Percentiles rank a stretch among this genome's conserved stretches.
These are phyloP conservation scores for Beauveria varroae DNA, from an alignment of 2,329 filamentous ascomycete genomes.

Conservation along the genomic window DNA sequence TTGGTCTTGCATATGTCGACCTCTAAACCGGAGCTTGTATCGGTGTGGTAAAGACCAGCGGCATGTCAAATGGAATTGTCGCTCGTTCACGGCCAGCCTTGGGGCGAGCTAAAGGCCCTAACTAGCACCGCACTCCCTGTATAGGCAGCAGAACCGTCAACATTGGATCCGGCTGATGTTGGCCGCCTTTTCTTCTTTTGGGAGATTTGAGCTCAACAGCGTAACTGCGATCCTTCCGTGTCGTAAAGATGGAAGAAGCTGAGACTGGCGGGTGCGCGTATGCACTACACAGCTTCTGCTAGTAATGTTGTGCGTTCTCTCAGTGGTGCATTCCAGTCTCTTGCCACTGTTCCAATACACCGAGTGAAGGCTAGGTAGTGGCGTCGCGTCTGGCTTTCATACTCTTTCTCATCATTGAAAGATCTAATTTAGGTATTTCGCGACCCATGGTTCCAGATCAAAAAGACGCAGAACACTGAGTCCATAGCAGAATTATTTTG, in stretches of 20 bases:
- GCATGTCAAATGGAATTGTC: conserved; percentile 20
- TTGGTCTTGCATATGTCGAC: conserved; percentile 42
- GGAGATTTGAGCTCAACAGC: conserved; percentile 33
- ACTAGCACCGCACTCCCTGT: conserved; percentile 21
- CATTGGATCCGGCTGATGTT: conserved; percentile 22
- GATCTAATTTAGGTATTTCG: too few species aligned
- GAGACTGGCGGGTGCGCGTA: conserved; percentile 24
- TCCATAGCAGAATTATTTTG: not conserved
- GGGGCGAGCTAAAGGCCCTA: conserved; percentile 19
- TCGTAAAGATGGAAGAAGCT: conserved; percentile 25
- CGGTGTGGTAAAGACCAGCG: conserved; percentile 33
- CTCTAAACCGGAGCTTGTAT: conserved; percentile 38
- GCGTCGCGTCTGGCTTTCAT: conserved; percentile 22
- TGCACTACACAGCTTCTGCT: conserved; percentile 31
- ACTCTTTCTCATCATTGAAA: too few species aligned
- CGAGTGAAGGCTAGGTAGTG: conserved; percentile 7
- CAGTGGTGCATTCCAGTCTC: conserved; percentile 27
- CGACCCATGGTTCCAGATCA: conserved; percentile 13
- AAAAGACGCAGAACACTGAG: not conserved
- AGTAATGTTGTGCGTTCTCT: conserved; percentile 28
- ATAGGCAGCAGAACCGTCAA: not conserved
- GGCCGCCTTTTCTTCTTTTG: conserved; percentile 34
- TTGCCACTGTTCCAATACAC: too few species aligned
- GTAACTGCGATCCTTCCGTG: conserved; percentile 34
- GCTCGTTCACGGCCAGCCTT: conserved; percentile 13